Conservation (phyloP, 805 yeast species). For the Cephaloascus albidus region DNA sequence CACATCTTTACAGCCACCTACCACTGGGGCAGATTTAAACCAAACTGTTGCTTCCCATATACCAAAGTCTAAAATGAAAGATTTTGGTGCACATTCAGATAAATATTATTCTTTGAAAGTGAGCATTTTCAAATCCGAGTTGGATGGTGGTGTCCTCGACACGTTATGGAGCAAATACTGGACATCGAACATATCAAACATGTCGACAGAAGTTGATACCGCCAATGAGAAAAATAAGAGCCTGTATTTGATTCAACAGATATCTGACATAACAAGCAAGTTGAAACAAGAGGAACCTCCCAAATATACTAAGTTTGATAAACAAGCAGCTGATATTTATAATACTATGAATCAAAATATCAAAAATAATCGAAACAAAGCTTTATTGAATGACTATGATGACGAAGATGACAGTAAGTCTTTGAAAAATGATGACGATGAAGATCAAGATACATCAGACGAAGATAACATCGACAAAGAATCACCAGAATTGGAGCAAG, state of each 20-base stretch:
- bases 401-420: constrained; percentile 9
- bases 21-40: neutral
- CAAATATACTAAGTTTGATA: constrained; percentile 1
- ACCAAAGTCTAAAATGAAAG: constrained; percentile 47
- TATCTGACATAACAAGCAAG: constrained; percentile 2
- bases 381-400: constrained; percentile 3
- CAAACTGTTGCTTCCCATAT: constrained; percentile 7
- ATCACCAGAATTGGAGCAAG: neutral
- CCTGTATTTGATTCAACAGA: neutral
- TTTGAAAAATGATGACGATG: constrained; percentile 14
- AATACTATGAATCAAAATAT: constrained; percentile 1
- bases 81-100: constrained; percentile 64
- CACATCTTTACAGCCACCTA: constrained; percentile 1
- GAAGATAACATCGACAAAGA: constrained; percentile 1
- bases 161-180: constrained; percentile 36
- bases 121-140: constrained; percentile 42
- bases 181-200: constrained; percentile 22
- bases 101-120: constrained; percentile 61
- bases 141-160: constrained; percentile 38
- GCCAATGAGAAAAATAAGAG: neutral
- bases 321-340: neutral
- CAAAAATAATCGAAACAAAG: constrained; percentile 1
- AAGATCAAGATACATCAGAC: constrained; percentile 4
- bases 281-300: constrained; percentile 5
- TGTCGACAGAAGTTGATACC: neutral